Evolutionary conservation across 805 yeast genomes (phyloP), one percentile per base, ranked within the genome.

Genomic region (Saccharomycopsis fodiens): DNA sequence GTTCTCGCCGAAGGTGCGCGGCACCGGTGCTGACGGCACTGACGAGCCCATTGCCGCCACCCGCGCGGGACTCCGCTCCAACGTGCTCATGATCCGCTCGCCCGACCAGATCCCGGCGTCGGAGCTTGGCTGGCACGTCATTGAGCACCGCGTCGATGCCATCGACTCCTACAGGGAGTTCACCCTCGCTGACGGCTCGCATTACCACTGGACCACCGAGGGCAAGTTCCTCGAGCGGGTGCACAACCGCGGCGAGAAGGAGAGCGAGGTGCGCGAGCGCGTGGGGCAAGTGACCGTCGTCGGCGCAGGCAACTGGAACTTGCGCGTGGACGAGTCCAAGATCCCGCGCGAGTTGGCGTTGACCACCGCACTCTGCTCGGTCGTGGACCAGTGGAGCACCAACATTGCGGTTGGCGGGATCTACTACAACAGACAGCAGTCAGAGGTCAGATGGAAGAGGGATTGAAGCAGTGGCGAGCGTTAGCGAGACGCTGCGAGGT

Each of bases 381-480:
- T 65, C 56, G 70, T 79, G 47, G 85, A 79, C 55, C 84, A 78
- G 48, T 79, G 85, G 85, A 79, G 76, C 55, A 78, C 84, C 20
- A 65, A 66, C 49, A 59, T 73, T 32, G 74, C 73, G 20, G 74
- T 77, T 32, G 85, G 85, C n/a, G 85, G 85, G 31, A 76, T 79
- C 43, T 78, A 78, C 59, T 70, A 68, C 50, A 74, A 79, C 10
- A 67, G 72, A 58, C 73, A 74, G 56, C 69, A 68, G 31, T 7
- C 10, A 7, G 53, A 57, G 32, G 67, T 69, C n/a, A 64, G 76
- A 52, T 75, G 79, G 79, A 75, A 74, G 58, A 64, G 79, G 54
- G 79, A 73, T 53, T 75, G 55, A 50, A 6, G 8, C 17, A 40
- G 8, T 19, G 10, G 29, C n/a, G n/a, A n/a, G n/a, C n/a, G n/a